Base-by-base conservation (phyloP, 805 yeast species). In the Spathaspora gorwiae region DNA sequence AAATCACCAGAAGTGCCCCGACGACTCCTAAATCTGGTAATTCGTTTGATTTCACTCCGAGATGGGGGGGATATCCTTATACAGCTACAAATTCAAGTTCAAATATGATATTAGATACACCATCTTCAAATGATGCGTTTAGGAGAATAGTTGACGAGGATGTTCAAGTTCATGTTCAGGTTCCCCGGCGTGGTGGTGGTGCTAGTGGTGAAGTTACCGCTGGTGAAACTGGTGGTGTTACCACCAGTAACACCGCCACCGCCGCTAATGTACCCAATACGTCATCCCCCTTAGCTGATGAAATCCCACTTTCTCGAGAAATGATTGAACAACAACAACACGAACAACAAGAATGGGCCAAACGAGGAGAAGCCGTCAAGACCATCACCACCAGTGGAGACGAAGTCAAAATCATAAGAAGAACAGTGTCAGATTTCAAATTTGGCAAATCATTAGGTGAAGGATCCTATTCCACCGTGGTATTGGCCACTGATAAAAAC, bases 401-500 rank as follows among this genome's bases (percentile, higher is more conserved):
- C 5, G 52, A 52, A 2, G 52, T 50, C 26, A 52, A 53, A 29
- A 50, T 68, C 11, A 61, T 71, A 26, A 60, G 65, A 40, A 52
- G 76, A 47, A 64, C 62, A 2, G 76, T 72, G 2, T 50, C 49
- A 24, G 76, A 72, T 54, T 72, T 72, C 47, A 62, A 62, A 46
- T 70, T 70, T 42, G 76, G 76, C 6, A 60, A 62, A 39, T 56
- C 55, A n/a, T 54, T 72, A 37, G 76, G 76, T 12, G 76, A 71
- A 49, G 76, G 76, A 1, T 70, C 76, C 1, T 72, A 72, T 47
- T 68, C 74, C 8, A 72, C 76, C 0, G 76, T 72, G 6, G 71
- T 70, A 0, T 59, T 70, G 11, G 76, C 73, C 7, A 79, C 59
- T 62, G 56, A 84, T 77, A 47, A 76, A 69, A 59, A 68, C 75